Evolutionary conservation across 1,284 basidiomycete genomes (phyloP).

Genomic region (Fistulina hepatica): DNA sequence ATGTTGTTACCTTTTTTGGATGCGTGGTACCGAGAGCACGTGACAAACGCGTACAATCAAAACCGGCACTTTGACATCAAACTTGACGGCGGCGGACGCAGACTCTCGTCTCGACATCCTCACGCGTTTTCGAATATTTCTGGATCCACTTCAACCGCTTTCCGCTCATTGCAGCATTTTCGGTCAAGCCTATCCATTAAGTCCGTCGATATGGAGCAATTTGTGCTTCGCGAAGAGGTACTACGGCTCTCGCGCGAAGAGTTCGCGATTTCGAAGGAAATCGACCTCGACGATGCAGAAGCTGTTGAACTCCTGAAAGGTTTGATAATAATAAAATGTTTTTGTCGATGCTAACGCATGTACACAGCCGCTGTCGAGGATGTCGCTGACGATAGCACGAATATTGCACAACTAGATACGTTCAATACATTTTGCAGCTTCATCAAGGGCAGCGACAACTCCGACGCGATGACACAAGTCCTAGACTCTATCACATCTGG

Average conservation of each 20-base stretch:
- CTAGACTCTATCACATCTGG: slow-evolving; percentile 70
- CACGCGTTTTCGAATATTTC: too few relatives aligned
- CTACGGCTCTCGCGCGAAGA: slow-evolving; percentile 49
- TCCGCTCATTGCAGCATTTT: too few relatives aligned
- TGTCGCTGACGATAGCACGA: slow-evolving; percentile 61
- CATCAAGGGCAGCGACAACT: slow-evolving; percentile 54
- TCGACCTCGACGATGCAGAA: slow-evolving; percentile 53
- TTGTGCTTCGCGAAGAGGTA: slow-evolving; percentile 71
- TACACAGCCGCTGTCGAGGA: slow-evolving; percentile 60
- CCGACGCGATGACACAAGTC: slow-evolving; percentile 66
- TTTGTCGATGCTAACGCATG: slow-evolving; percentile 5
- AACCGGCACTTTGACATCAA: too few relatives aligned
- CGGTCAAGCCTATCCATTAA: too few relatives aligned
- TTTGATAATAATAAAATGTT: slow-evolving; percentile 16
- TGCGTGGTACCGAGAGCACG: too few relatives aligned
- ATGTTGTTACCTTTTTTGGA: too few relatives aligned
- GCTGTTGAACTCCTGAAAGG: slow-evolving; percentile 41
- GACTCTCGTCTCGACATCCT: too few relatives aligned
- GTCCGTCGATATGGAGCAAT: too few relatives aligned
- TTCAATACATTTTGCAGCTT: slow-evolving; percentile 76
- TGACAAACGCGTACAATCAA: too few relatives aligned
- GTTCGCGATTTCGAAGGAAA: too few relatives aligned
- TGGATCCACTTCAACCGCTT: too few relatives aligned
- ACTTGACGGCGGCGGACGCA: too few relatives aligned
- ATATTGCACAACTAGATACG: slow-evolving; percentile 51